Percentiles rank a stretch among this genome's conserved stretches.
Conservation (phyloP, 169 alveolate species). For the Plasmodium knowlesi region DNA sequence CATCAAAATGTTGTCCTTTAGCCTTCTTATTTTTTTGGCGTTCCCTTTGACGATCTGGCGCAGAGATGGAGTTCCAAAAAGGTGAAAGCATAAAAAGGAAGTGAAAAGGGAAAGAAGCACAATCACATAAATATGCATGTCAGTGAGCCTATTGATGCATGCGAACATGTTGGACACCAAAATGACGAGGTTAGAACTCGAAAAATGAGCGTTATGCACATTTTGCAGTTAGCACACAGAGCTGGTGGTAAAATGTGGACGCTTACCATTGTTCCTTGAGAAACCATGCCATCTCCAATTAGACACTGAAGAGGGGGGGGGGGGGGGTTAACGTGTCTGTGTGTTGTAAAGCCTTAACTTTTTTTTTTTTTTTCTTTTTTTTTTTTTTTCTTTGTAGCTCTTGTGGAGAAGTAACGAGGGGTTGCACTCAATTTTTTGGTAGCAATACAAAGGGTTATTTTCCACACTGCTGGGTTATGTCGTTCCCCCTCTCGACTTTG, state of each 20-base stretch:
- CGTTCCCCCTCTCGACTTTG: neutral
- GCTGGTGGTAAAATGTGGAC: neutral
- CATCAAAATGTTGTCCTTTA: constrained; percentile 77
- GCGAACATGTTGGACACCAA: constrained; percentile 2
- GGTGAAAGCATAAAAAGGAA: neutral
- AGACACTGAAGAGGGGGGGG: constrained; percentile 75
- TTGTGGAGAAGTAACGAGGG: neutral
- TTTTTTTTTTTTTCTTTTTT: constrained; percentile 24
- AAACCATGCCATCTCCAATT: constrained; percentile 84
- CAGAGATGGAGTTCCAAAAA: neutral
- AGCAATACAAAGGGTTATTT: neutral
- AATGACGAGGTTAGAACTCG: neutral
- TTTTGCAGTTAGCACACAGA: constrained; percentile 2
- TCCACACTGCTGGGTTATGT: neutral
- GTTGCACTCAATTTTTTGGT: neutral
- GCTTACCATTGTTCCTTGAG: constrained; percentile 82
- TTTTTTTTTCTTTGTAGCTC: neutral
- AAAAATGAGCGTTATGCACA: neutral
- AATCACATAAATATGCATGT: neutral
- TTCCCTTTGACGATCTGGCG: constrained; percentile 81
- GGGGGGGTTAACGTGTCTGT: neutral
- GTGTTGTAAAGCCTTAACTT: constrained; percentile 2
- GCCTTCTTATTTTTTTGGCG: constrained; percentile 80
- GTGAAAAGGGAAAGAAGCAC: constrained; percentile 4
- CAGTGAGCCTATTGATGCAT: neutral